Percentiles rank a stretch among this genome's conserved stretches.
Conservation (phyloP, 306 rosid species). For the Malus sylvestris region DNA sequence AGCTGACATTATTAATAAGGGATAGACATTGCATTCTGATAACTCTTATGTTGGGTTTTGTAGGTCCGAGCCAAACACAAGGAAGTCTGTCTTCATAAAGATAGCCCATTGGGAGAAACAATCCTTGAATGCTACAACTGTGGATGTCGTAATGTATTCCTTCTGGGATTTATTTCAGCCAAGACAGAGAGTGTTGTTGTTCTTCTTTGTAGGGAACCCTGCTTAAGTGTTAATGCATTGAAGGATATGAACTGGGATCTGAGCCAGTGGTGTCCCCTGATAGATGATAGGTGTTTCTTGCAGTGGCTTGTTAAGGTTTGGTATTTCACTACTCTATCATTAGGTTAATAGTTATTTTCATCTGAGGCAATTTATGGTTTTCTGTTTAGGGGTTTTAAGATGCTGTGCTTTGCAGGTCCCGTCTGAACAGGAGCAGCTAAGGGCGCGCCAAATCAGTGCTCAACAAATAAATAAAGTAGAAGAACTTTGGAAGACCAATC, state of each 20-base stretch:
- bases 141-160: slow-evolving; percentile 96
- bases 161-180: slow-evolving; percentile 97
- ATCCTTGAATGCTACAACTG: slow-evolving; percentile 99
- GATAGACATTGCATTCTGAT: not conserved
- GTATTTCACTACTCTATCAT: slow-evolving; percentile 2
- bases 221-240: slow-evolving; percentile 97
- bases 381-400: not conserved
- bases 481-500: slow-evolving; percentile 98
- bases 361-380: not conserved
- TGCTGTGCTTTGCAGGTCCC: slow-evolving; percentile 62
- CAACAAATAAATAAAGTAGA: slow-evolving; percentile 98
- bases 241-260: slow-evolving; percentile 99
- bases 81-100: slow-evolving; percentile 99
- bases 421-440: slow-evolving; percentile 96
- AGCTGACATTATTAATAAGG: not conserved
- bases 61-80: slow-evolving; percentile 98
- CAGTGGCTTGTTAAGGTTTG: slow-evolving; percentile 99
- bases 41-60: slow-evolving; percentile 16
- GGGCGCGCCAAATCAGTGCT: slow-evolving; percentile 99
- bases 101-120: slow-evolving; percentile 96
- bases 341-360: not conserved
- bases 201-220: slow-evolving; percentile 97
- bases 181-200: slow-evolving; percentile 99
- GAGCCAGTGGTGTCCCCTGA: slow-evolving; percentile 99
- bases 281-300: slow-evolving; percentile 96